A percentile compares a stretch with the other conserved stretches of the same genome.
phyloP scores from a whole-genome alignment of 495 filamentous ascomycete genomes.

The Choiromyces venosus region DNA sequence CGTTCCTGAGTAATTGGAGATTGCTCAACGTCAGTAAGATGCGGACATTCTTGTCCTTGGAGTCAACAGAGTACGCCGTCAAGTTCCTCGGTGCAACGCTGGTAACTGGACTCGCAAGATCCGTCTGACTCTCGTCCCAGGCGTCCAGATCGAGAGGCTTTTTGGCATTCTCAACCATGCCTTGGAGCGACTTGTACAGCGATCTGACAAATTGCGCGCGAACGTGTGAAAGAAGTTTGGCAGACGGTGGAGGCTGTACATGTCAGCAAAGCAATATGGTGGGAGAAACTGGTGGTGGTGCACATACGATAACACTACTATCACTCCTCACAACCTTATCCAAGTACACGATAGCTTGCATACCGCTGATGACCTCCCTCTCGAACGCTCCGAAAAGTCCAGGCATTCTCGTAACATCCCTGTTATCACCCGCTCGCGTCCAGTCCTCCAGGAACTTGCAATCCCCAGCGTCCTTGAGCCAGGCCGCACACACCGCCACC shows the following conservation, averaged over 20 bases:
- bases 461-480: constrained; percentile 82
- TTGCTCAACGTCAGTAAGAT: constrained; percentile 91
- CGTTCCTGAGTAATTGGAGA: constrained; percentile 67
- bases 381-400: constrained; percentile 74
- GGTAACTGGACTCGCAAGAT: constrained; percentile 28
- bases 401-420: constrained; percentile 87
- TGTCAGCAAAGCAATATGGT: not conserved
- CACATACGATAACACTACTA: constrained; percentile 57
- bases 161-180: constrained; percentile 94
- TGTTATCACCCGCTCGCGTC: constrained; percentile 68
- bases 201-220: constrained; percentile 81
- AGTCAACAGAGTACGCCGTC: constrained; percentile 37
- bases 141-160: constrained; percentile 57
- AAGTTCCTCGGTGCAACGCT: constrained; percentile 29
- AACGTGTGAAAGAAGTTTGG: constrained; percentile 80
- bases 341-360: constrained; percentile 93
- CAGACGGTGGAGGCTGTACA: constrained; percentile 58
- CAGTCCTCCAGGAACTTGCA: constrained; percentile 89
- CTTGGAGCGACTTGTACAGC: constrained; percentile 83
- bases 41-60: constrained; percentile 64
- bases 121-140: constrained; percentile 52
- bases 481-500: constrained; percentile 71
- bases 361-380: constrained; percentile 64
- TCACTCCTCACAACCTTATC: constrained; percentile 57
- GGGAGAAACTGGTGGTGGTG: not conserved